Evolutionary conservation across 495 filamentous ascomycete genomes (phyloP).

Genomic region (Daldinia decipiens): DNA sequence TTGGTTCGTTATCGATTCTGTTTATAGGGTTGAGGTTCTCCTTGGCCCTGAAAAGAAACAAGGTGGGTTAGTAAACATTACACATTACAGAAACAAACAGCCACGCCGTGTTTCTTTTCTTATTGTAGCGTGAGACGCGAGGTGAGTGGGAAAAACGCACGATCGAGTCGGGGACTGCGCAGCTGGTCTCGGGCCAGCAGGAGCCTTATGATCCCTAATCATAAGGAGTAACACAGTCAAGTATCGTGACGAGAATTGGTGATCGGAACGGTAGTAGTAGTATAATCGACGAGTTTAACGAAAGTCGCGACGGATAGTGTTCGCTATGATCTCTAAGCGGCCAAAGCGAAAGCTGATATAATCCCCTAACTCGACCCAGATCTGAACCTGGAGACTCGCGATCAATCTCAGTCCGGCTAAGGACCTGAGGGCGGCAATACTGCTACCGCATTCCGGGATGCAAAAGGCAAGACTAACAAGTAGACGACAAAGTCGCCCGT

Average conservation of each 20-base stretch:
- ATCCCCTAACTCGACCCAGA: conserved; percentile 11
- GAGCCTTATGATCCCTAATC: conserved; percentile 64
- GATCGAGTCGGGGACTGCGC: conserved; percentile 62
- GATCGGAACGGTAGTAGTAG: conserved; percentile 21
- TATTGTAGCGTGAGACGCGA: conserved; percentile 21
- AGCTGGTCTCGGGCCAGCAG: conserved; percentile 66
- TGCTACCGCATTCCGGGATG: conserved; percentile 63
- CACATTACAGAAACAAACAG: conserved; percentile 17
- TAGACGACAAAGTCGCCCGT: conserved; percentile 23
- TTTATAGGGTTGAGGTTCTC: conserved; percentile 56
- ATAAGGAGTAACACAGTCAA: conserved; percentile 51
- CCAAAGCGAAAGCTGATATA: conserved; percentile 27
- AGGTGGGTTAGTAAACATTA: conserved; percentile 30
- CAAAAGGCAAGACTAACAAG: conserved; percentile 29
- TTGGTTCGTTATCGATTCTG: conserved; percentile 61
- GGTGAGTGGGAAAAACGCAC: conserved; percentile 35
- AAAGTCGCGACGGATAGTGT: conserved; percentile 24
- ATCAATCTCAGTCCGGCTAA: conserved; percentile 62
- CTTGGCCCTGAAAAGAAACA: conserved; percentile 51
- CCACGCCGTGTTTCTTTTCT: conserved; percentile 15
- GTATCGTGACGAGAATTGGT: conserved; percentile 44
- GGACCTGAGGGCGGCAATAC: conserved; percentile 61
- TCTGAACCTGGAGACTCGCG: conserved; percentile 37
- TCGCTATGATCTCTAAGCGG: conserved; percentile 1
- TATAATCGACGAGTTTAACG: conserved; percentile 22